Evolutionary conservation across 208 protist species (phyloP).

Genomic region (Wallacemonas collosoma): DNA sequence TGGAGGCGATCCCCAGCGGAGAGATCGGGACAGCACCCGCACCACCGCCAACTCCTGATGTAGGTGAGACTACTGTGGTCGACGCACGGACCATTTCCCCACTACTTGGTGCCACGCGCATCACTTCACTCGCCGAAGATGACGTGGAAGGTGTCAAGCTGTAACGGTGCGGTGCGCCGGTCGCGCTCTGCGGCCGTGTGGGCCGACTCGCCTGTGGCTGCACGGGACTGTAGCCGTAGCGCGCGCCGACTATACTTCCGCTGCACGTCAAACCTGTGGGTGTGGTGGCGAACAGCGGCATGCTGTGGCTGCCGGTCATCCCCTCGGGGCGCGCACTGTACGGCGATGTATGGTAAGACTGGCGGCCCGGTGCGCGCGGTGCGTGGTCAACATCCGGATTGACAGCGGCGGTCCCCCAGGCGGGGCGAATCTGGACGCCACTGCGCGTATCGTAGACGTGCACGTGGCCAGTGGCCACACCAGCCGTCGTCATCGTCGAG

Average conservation of each 20-base stretch:
- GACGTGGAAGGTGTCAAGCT: slow-evolving; percentile 8
- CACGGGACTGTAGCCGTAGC: not conserved
- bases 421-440: not conserved
- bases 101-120: not conserved
- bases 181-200: not conserved
- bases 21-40: not conserved
- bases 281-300: not conserved
- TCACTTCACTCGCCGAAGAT: not conserved
- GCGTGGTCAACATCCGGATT: too few species aligned
- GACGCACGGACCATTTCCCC: too few species aligned
- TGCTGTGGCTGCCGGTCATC: not conserved
- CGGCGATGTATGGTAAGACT: too few species aligned
- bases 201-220: not conserved
- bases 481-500: not conserved
- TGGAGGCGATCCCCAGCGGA: too few species aligned
- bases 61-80: too few species aligned
- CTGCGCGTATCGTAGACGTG: slow-evolving; percentile 10
- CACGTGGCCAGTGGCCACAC: not conserved
- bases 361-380: too few species aligned
- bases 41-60: not conserved
- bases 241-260: not conserved
- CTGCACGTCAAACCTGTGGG: too few species aligned
- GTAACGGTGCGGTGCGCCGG: not conserved
- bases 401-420: not conserved
- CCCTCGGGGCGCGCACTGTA: too few species aligned